A percentile compares a stretch with the other conserved stretches of the same genome.
These are phyloP conservation scores for Powellomyces hirtus DNA, from an alignment of 192 early-diverging fungal species.

Conservation along the genomic window DNA sequence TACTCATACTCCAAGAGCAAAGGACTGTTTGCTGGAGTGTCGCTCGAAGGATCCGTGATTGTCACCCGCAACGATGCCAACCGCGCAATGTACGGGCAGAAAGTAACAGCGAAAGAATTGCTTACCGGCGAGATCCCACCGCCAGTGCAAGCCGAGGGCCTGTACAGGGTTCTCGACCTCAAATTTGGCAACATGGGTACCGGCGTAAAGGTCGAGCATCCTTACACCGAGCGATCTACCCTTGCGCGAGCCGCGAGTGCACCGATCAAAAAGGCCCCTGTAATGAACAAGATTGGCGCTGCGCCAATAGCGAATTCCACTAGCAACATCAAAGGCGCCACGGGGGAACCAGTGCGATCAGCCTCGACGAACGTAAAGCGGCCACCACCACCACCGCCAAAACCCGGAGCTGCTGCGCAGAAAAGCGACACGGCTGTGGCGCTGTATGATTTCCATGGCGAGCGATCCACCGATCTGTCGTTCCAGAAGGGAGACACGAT, in stretches of 20 bases:
- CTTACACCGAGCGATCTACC: background rate
- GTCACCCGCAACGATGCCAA: slow-evolving; percentile 84
- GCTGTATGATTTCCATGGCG: slow-evolving; percentile 79
- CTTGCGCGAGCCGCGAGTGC: background rate
- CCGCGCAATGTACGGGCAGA: slow-evolving; percentile 73
- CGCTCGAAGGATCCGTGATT: slow-evolving; percentile 84
- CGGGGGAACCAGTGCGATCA: background rate
- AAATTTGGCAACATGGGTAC: slow-evolving; percentile 31
- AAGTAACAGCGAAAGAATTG: slow-evolving; percentile 64
- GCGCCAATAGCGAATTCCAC: background rate
- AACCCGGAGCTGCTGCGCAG: background rate
- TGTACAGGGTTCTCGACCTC: slow-evolving; percentile 71
- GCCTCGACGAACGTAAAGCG: slow-evolving; percentile 8
- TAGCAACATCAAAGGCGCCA: background rate
- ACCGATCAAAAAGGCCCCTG: background rate
- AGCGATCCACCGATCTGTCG: slow-evolving; percentile 74
- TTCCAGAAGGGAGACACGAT: slow-evolving; percentile 89
- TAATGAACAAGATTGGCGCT: background rate
- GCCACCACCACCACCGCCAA: slow-evolving; percentile 12
- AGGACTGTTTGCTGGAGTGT: slow-evolving; percentile 91
- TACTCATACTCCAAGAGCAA: slow-evolving; percentile 90
- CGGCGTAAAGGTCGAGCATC: background rate
- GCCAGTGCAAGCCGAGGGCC: slow-evolving; percentile 74
- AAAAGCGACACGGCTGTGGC: slow-evolving; percentile 40
- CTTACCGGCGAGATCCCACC: slow-evolving; percentile 67